Evolutionary conservation across 768 basidiomycete genomes (phyloP), one percentile per base, ranked within the genome.

Genomic region (Sporobolomyces pararoseus): DNA sequence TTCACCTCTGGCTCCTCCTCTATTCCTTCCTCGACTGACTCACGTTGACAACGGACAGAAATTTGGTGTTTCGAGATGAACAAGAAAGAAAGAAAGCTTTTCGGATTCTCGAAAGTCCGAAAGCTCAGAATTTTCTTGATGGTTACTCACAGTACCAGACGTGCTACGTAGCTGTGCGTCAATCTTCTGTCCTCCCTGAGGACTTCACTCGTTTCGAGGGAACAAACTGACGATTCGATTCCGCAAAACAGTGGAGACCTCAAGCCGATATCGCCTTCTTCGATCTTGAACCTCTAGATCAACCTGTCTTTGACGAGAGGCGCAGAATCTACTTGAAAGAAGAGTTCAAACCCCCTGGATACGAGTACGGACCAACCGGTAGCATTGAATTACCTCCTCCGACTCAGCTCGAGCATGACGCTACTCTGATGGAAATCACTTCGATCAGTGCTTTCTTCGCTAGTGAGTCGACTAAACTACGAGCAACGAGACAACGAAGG

Each of bases 401-500:
- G 9, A 7, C 25, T 27, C n/a, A 29, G 7, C 23, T 10, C 58
- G 58, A 59, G 16, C 42, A 59, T 16, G 58, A 59, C 17, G 10
- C 58, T 25, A 59, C 58, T 12, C 42, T 46, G 23, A 29, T 44
- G 42, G 42, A 46, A 27, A 59, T 59, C 42, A 59, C 39, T 4
- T 46, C 58, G 27, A 46, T 59, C 58, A 59, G 44, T 35, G 58
- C 58, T 4, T 59, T 59, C 58, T 59, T 59, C 16, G 42, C 58
- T 9, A 59, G 58, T 59, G 42, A 59, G 58, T 57, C 37, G 19
- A 3, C 44, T 42, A 29, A 12, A 14, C 31, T 5, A 7, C 21
- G 10, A 23, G 21, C 13, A 16, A 6, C 31, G 10, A 16, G 31
- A 13, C 53, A 6, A 7, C 52, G 53, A 51, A 51, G 10, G 50